Evolutionary conservation across 345 rosid genomes (phyloP).

Genomic region (Lepidium aucheri): DNA sequence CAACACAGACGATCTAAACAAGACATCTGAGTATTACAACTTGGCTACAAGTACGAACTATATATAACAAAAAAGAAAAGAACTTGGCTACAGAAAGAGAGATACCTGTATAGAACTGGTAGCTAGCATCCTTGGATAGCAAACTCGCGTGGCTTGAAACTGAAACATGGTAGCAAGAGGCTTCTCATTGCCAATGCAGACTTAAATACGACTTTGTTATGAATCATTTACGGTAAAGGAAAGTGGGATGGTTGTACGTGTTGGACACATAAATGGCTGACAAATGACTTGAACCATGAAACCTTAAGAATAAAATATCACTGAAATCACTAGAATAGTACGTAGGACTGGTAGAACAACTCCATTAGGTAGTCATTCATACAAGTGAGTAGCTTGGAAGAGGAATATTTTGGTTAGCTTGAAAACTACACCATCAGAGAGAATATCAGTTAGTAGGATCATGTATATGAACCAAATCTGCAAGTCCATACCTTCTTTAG

Average conservation of each 20-base stretch:
- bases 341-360: constrained; percentile 35
- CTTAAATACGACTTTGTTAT: background rate
- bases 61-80: no score
- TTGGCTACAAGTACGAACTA: no score
- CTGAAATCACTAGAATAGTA: constrained; percentile 17
- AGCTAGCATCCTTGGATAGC: background rate
- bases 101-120: constrained; percentile 14
- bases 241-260: constrained; percentile 23
- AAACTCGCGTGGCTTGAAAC: constrained; percentile 9
- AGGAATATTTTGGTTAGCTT: constrained; percentile 23
- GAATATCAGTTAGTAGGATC: constrained; percentile 16
- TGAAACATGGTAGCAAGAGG: constrained; percentile 5
- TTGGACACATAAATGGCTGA: constrained; percentile 10
- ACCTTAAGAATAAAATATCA: constrained; percentile 24
- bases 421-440: constrained; percentile 11
- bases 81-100: background rate
- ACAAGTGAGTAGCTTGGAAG: constrained; percentile 26
- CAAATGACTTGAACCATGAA: constrained; percentile 11
- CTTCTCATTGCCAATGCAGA: constrained; percentile 5
- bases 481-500: constrained; percentile 8
- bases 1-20: background rate
- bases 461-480: constrained; percentile 16
- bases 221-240: background rate
- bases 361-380: constrained; percentile 17
- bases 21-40: background rate